Evolutionary conservation across 441 rosid genomes (phyloP).

Genomic region (Omphalea diandra): DNA sequence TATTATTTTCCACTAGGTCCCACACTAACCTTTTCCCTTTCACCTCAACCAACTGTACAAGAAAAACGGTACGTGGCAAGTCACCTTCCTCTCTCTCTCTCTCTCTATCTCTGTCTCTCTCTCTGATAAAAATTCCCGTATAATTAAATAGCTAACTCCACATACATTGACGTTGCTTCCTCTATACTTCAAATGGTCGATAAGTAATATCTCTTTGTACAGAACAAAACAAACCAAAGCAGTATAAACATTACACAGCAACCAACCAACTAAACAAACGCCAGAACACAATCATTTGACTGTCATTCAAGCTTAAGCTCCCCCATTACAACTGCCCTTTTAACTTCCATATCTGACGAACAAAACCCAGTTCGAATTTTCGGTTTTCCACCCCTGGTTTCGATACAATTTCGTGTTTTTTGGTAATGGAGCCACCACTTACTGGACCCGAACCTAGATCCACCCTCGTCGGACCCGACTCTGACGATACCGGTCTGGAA

Average conservation of each 20-base stretch:
- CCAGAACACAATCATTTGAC: constrained; percentile 2
- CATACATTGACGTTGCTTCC: constrained; percentile 35
- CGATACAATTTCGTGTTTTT: background rate
- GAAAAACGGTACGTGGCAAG: constrained; percentile 13
- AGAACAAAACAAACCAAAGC: background rate
- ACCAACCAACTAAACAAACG: no score
- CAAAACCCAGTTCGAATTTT: background rate
- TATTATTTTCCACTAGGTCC: no score
- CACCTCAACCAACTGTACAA: constrained; percentile 31
- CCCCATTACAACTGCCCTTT: background rate
- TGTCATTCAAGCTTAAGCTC: background rate
- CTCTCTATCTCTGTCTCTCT: no score
- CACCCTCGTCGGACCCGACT: background rate
- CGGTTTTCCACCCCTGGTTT: constrained; percentile 3
- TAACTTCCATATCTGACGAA: background rate
- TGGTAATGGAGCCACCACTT: constrained; percentile 22
- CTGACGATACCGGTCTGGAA: constrained; percentile 36
- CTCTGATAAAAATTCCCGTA: constrained; percentile 15
- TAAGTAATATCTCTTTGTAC: constrained; percentile 16
- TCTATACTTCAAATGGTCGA: constrained; percentile 32
- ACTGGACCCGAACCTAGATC: constrained; percentile 20
- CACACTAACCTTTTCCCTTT: constrained; percentile 8
- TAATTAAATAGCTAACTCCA: constrained; percentile 14
- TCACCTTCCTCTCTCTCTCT: background rate
- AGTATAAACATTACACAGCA: background rate